Percentiles rank a stretch among this genome's conserved stretches.
phyloP scores from a whole-genome alignment of 2,329 filamentous ascomycete species.

The Colletotrichum eremochloae region DNA sequence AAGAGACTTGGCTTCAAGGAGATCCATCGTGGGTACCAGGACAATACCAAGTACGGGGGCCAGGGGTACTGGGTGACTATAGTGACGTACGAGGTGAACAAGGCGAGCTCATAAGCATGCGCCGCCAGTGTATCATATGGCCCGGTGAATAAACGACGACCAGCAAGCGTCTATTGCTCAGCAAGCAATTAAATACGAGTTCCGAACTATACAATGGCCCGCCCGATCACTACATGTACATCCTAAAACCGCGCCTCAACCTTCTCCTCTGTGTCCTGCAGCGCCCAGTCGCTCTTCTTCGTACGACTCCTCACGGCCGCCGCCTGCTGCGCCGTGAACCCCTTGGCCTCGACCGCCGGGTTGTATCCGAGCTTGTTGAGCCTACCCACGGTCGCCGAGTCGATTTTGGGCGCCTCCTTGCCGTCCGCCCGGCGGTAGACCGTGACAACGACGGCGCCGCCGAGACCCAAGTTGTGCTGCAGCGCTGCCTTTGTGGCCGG shows the following conservation, averaged over 20 bases:
- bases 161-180: not conserved
- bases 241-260: conserved; percentile 54
- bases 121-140: no score
- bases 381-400: conserved; percentile 74
- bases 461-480: conserved; percentile 94
- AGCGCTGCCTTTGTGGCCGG: conserved; percentile 78
- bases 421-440: conserved; percentile 91
- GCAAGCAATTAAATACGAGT: not conserved
- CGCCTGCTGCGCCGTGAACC: conserved; percentile 85
- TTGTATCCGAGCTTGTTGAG: conserved; percentile 86
- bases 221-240: not conserved
- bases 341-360: conserved; percentile 89
- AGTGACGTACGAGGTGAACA: conserved; percentile 16
- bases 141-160: not conserved
- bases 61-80: conserved; percentile 27
- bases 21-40: conserved; percentile 45
- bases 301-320: conserved; percentile 77
- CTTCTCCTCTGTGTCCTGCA: conserved; percentile 72
- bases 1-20: conserved; percentile 46
- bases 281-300: conserved; percentile 77
- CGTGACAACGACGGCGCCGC: conserved; percentile 90
- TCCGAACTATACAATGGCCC: not conserved
- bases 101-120: not conserved
- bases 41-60: conserved; percentile 43
- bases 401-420: conserved; percentile 69